Evolutionary conservation across 192 early-diverging fungal species (phyloP).

Genomic region (Pilobolus umbonatus): DNA sequence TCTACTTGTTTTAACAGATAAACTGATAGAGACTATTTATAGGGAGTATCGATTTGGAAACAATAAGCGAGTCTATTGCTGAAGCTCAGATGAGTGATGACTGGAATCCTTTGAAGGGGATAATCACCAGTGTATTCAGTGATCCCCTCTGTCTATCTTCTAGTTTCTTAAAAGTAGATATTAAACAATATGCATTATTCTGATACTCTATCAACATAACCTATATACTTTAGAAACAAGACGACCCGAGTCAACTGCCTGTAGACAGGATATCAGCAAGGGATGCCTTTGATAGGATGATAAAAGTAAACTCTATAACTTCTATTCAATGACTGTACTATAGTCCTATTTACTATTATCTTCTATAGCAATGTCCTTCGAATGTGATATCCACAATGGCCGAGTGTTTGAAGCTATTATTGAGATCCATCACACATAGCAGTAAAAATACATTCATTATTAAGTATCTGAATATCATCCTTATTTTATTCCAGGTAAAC

Average conservation of each 20-base stretch:
- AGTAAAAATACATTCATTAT: neutral
- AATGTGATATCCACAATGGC: neutral
- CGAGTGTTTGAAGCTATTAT: neutral
- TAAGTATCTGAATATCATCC: neutral
- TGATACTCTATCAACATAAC: neutral
- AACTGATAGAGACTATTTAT: no score
- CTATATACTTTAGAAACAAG: neutral
- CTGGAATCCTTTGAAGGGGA: neutral
- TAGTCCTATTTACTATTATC: neutral
- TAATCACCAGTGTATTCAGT: neutral
- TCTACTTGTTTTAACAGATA: no score
- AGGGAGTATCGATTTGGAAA: neutral
- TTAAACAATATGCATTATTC: neutral
- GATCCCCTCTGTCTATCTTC: neutral
- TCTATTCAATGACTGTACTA: neutral
- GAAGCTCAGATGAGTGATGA: neutral
- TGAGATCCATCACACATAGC: neutral
- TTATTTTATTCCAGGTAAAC: slow-evolving; percentile 16
- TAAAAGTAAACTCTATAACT: slow-evolving; percentile 1
- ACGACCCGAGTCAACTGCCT: neutral
- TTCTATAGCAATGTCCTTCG: neutral
- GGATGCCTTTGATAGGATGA: neutral
- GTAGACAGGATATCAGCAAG: slow-evolving; percentile 10
- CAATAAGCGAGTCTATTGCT: neutral
- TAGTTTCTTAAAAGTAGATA: slow-evolving; percentile 14